Conservation (phyloP, 2,329 filamentous ascomycete genomes). For the Ascochyta koolunga region DNA sequence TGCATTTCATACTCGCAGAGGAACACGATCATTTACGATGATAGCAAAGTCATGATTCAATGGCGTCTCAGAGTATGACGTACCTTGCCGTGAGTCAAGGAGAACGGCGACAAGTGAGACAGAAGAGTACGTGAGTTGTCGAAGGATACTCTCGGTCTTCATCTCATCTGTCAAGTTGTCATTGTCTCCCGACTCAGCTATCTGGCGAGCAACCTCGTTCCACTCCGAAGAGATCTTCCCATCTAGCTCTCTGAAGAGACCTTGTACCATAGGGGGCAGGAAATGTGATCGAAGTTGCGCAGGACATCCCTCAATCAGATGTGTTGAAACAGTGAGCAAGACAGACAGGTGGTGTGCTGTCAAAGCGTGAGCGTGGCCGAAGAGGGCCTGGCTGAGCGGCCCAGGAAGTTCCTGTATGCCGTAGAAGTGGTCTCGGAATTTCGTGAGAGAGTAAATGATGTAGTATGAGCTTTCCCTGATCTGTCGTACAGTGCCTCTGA, state of each 20-base stretch:
- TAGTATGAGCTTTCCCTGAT: conserved; percentile 94
- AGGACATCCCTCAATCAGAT: conserved; percentile 91
- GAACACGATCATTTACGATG: too few relatives aligned
- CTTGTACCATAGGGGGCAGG: conserved; percentile 79
- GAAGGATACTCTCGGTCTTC: conserved; percentile 94
- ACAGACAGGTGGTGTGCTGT: conserved; percentile 94
- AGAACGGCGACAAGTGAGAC: conserved; percentile 91
- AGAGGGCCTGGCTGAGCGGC: conserved; percentile 82
- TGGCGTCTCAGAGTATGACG: not conserved
- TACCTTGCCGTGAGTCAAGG: conserved; percentile 68
- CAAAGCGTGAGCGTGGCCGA: conserved; percentile 79
- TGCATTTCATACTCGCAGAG: not conserved
- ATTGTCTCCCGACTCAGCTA: conserved; percentile 71
- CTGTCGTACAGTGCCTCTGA: conserved; percentile 85
- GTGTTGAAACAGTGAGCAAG: conserved; percentile 85
- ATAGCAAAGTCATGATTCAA: not conserved
- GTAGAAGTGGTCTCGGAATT: conserved; percentile 87
- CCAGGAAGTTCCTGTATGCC: conserved; percentile 83
- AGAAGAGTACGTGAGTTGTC: conserved; percentile 89
- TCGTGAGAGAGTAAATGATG: conserved; percentile 91
- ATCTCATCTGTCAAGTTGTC: conserved; percentile 88
- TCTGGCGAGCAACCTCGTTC: conserved; percentile 68
- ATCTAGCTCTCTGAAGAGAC: conserved; percentile 86
- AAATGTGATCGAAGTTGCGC: conserved; percentile 78
- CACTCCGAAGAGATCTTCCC: conserved; percentile 86